Conservation (phyloP, 192 early-diverging fungal species). For the Jimgerdemannia flammicorona region DNA sequence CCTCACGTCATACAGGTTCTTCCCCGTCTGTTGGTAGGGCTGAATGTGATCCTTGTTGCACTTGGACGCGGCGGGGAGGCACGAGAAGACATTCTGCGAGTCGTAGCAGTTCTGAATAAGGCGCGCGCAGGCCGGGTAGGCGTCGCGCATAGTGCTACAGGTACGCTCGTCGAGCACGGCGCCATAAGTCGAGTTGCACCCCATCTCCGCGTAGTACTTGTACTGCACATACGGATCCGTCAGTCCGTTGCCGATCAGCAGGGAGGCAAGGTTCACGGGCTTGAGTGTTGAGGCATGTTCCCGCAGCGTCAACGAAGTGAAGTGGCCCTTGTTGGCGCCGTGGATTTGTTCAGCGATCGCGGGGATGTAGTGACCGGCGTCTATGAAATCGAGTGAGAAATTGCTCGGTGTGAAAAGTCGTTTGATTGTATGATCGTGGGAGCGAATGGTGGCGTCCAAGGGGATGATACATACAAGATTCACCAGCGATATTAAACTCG, state of each 20-base stretch:
- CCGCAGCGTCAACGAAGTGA: conserved; percentile 2
- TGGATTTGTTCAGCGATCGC: conserved; percentile 83
- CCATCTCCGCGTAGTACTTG: conserved; percentile 86
- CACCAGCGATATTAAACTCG: conserved; percentile 90
- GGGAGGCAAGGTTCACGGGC: conserved; percentile 67
- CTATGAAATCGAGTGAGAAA: conserved; percentile 6
- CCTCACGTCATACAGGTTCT: conserved; percentile 95
- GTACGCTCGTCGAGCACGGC: conserved; percentile 74
- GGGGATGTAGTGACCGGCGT: conserved; percentile 95
- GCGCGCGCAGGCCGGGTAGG: conserved; percentile 75
- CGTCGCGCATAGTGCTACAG: conserved; percentile 75
- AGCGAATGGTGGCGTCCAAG: conserved; percentile 15
- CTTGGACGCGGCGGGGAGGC: conserved; percentile 83
- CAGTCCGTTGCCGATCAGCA: conserved; percentile 93
- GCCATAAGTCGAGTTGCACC: conserved; percentile 73
- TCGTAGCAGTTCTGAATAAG: conserved; percentile 90
- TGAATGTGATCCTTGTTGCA: conserved; percentile 83
- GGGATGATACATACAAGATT: conserved; percentile 45
- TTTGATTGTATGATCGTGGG: neutral
- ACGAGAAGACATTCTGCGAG: conserved; percentile 71
- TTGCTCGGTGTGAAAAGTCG: neutral
- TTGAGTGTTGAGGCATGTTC: conserved; percentile 20
- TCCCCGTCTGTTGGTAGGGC: conserved; percentile 76
- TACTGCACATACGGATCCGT: conserved; percentile 93
- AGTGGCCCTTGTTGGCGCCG: conserved; percentile 66